A percentile compares a stretch with the other conserved stretches of the same genome.
These are phyloP conservation scores for Euclidium syriacum DNA, from an alignment of 345 rosid genomes.

Conservation along the genomic window DNA sequence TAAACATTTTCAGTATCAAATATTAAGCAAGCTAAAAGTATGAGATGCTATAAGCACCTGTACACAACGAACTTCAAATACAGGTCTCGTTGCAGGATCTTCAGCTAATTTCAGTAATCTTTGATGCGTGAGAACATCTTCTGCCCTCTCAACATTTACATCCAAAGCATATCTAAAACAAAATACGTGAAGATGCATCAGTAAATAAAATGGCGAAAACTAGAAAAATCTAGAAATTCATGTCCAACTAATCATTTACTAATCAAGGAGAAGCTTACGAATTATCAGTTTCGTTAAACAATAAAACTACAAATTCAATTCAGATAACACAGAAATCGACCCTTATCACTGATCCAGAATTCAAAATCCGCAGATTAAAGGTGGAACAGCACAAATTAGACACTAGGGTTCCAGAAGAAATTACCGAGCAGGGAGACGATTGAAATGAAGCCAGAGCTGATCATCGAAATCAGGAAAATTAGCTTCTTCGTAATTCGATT, in stretches of 20 bases:
- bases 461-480: slow-evolving; percentile 74
- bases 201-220: not conserved
- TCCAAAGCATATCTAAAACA: slow-evolving; percentile 68
- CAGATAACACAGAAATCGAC: not conserved
- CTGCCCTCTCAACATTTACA: slow-evolving; percentile 98
- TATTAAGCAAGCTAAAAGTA: not conserved
- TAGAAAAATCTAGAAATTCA: not conserved
- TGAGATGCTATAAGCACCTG: slow-evolving; percentile 41
- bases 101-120: slow-evolving; percentile 72
- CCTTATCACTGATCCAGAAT: not conserved
- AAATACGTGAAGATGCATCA: not conserved
- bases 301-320: not conserved
- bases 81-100: slow-evolving; percentile 71
- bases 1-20: not conserved
- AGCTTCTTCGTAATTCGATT: slow-evolving; percentile 67
- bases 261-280: not conserved
- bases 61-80: slow-evolving; percentile 79
- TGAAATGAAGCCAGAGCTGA: slow-evolving; percentile 95
- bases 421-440: slow-evolving; percentile 95
- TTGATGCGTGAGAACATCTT: slow-evolving; percentile 81
- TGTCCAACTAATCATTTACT: not conserved
- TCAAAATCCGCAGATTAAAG: not conserved
- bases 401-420: not conserved
- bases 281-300: not conserved
- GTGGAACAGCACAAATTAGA: not conserved